A percentile compares a stretch with the other conserved stretches of the same genome.
phyloP scores from a whole-genome alignment of 2,329 filamentous ascomycete genomes.

The Colletotrichum tamarilloi region DNA sequence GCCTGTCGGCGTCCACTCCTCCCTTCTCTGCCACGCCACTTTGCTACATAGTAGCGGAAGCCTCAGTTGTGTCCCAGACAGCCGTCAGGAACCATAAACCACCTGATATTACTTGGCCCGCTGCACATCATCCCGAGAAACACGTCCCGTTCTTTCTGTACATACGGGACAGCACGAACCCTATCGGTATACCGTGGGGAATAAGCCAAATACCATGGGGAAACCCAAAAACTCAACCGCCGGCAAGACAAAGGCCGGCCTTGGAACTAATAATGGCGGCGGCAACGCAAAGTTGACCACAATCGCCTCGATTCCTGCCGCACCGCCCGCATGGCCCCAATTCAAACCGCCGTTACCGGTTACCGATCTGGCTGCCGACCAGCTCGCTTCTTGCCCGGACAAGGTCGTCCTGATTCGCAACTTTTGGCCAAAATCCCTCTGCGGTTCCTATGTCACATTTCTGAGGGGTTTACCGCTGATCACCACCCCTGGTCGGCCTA shows the following conservation, averaged over 20 bases:
- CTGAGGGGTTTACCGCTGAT: slow-evolving; percentile 75
- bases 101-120: slow-evolving; percentile 9
- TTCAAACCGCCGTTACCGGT: slow-evolving; percentile 77
- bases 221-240: slow-evolving; percentile 37
- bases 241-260: slow-evolving; percentile 28
- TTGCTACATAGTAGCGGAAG: slow-evolving; percentile 21
- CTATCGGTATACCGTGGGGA: slow-evolving; percentile 35
- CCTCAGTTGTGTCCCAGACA: slow-evolving; percentile 31
- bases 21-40: slow-evolving; percentile 10
- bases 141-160: slow-evolving; percentile 11
- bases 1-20: slow-evolving; percentile 7
- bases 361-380: slow-evolving; percentile 69
- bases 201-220: slow-evolving; percentile 30
- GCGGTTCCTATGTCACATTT: slow-evolving; percentile 80
- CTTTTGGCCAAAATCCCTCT: slow-evolving; percentile 80
- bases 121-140: slow-evolving; percentile 25
- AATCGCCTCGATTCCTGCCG: slow-evolving; percentile 27
- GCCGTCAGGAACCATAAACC: slow-evolving; percentile 20
- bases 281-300: slow-evolving; percentile 26
- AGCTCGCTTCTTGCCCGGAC: slow-evolving; percentile 58
- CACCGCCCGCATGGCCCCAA: slow-evolving; percentile 70
- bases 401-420: slow-evolving; percentile 80
- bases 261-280: background rate
- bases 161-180: slow-evolving; percentile 38
- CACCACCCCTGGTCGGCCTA: slow-evolving; percentile 83